These are phyloP conservation scores for Chloris gayana DNA, from an alignment of 176 grass and related monocot genomes.

Conservation along the genomic window DNA sequence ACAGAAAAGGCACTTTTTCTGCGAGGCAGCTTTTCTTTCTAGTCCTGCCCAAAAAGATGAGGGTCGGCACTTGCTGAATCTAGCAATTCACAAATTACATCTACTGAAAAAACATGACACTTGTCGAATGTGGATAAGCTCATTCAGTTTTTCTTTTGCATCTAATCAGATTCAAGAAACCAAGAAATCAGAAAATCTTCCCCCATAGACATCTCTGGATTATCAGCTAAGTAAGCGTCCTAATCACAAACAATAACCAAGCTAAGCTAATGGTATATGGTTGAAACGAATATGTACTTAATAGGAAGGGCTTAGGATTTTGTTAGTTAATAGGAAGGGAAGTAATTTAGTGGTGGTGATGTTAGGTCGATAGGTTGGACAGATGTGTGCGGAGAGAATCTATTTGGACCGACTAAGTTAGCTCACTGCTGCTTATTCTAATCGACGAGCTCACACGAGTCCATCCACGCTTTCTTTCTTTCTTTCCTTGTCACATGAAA, in stretches of 20 bases:
- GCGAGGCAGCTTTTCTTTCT: background rate
- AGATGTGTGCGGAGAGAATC: constrained; percentile 17
- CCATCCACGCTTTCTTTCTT: background rate
- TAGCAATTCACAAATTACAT: background rate
- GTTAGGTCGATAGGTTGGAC: constrained; percentile 48
- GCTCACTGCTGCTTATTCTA: constrained; percentile 16
- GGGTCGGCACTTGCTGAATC: background rate
- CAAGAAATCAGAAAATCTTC: background rate
- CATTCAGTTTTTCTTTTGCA: background rate
- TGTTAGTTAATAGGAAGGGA: background rate
- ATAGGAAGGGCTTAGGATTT: background rate
- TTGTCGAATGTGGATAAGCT: background rate
- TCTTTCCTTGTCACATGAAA: constrained; percentile 6
- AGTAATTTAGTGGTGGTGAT: constrained; percentile 2
- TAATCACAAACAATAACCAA: background rate
- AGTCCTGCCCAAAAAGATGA: background rate
- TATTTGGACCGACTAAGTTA: constrained; percentile 41
- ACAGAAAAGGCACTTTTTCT: background rate
- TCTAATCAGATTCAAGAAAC: background rate
- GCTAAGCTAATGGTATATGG: background rate
- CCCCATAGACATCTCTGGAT: background rate
- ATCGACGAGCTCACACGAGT: background rate
- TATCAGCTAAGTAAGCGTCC: background rate
- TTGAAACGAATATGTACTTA: background rate
- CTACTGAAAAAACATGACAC: background rate